Conservation (phyloP, 805 yeast genomes). For the Metschnikowia picachoensis region DNA sequence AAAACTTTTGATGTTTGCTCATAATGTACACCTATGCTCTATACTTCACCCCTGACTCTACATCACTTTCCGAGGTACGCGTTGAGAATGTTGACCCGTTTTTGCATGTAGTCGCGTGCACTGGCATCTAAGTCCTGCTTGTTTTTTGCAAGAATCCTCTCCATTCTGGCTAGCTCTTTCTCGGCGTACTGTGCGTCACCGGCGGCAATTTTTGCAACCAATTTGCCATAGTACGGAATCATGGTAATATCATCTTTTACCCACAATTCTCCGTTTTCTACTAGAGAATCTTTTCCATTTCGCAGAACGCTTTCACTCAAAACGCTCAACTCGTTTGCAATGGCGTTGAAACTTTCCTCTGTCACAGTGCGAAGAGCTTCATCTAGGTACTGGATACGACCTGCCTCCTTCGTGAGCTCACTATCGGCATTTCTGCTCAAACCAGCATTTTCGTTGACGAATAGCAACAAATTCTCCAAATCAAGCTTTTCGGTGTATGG, state of each 20-base stretch:
- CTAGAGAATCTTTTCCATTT: conserved; percentile 12
- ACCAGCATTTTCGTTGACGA: conserved; percentile 27
- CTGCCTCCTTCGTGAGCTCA: conserved; percentile 28
- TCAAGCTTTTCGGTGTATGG: conserved; percentile 25
- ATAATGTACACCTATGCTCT: background rate
- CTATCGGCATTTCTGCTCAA: conserved; percentile 32
- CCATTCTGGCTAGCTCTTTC: conserved; percentile 33
- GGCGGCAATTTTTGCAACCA: conserved; percentile 41
- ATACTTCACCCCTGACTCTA: background rate
- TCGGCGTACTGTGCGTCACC: conserved; percentile 43
- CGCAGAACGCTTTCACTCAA: conserved; percentile 12
- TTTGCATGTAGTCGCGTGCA: conserved; percentile 49
- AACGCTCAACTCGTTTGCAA: conserved; percentile 8
- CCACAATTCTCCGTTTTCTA: conserved; percentile 13
- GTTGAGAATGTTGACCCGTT: conserved; percentile 48
- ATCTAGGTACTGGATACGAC: conserved; percentile 26
- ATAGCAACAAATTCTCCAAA: conserved; percentile 20
- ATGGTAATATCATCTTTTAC: conserved; percentile 18
- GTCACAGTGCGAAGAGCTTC: conserved; percentile 3
- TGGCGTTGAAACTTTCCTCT: conserved; percentile 1
- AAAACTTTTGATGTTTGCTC: background rate
- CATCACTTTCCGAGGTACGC: conserved; percentile 3
- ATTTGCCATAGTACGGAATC: conserved; percentile 46
- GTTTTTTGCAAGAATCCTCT: conserved; percentile 35
- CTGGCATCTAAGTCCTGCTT: conserved; percentile 32